Base-by-base conservation (phyloP, 176 grass and related monocot species). In the Carex kokanica region DNA sequence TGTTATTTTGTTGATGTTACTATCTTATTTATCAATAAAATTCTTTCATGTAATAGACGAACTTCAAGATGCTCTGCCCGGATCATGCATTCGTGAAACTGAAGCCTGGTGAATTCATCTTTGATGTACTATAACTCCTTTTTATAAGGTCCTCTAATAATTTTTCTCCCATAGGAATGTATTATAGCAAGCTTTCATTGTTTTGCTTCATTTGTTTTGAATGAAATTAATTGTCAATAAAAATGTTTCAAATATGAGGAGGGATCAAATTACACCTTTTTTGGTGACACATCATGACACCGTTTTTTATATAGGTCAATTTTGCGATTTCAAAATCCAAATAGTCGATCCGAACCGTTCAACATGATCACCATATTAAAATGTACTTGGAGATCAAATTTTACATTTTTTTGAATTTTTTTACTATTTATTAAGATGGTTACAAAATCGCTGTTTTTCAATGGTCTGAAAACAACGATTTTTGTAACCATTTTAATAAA, bases 1-100 rank as follows among this genome's bases (percentile, higher is more conserved):
- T 64, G 25, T 64, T 5, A 24, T 29, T 31, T 63, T 27, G 60
- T 64, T 64, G 24, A 23, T 5, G 11, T 64, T 27, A 14, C 11
- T 47, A 21, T 72, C 68, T 72, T 72, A 10, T 47, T 17, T 45
- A 38, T n/a, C 9, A 45, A 20, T 49, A 72, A 45, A 43, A 47
- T 47, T 49, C 17, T 61, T 62, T 24, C 1, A 47, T 64, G 68
- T 72, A 34, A 62, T 43, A 63, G 78, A 18, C 1, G 11, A 81
- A 63, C 55, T 81, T 60, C 16, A 63, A 59, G 4, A 61, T 81
- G 78, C 78, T 81, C 15, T 81, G 78, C 78, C 78, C 78, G 0
- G n/a, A 31, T 81, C 78, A 81, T 45, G 78, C 78, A 47, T 62
- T 9, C 20, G 15, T 40, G 24, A 63, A 81, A 81, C 14, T 78